Conservation (phyloP, 495 filamentous ascomycete genomes). For the Lasiosphaeris hirsuta region DNA sequence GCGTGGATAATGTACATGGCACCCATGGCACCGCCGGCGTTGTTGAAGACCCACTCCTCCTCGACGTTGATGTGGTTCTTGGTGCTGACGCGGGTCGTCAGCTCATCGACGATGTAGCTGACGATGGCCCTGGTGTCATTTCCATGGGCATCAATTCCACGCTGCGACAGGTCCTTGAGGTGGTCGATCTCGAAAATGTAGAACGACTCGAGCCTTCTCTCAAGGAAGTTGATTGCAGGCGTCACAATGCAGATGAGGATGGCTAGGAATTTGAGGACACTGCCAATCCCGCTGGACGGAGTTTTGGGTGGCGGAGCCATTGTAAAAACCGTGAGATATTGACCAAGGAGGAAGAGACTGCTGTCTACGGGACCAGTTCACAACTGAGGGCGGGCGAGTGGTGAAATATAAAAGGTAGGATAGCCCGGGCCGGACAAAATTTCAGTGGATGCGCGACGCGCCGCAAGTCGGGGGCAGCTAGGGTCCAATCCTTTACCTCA, state of each 20-base stretch:
- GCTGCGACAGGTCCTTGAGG: constrained; percentile 63
- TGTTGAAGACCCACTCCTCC: constrained; percentile 72
- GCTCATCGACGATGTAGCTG: constrained; percentile 58
- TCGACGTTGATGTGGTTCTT: constrained; percentile 53
- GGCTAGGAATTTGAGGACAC: constrained; percentile 54
- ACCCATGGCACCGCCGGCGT: constrained; percentile 82
- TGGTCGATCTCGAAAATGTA: constrained; percentile 71
- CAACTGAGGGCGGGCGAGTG: neutral
- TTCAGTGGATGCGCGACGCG: too few species aligned
- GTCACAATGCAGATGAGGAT: constrained; percentile 58
- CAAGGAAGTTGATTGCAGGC: constrained; percentile 59
- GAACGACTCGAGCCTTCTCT: constrained; percentile 67
- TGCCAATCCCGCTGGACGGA: constrained; percentile 25
- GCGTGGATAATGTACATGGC: constrained; percentile 88
- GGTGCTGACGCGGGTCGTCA: constrained; percentile 39
- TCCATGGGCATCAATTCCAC: constrained; percentile 62
- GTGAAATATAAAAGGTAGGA: neutral
- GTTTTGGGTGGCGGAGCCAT: constrained; percentile 19
- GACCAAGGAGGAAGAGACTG: neutral
- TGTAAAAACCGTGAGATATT: neutral
- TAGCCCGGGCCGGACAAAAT: too few species aligned
- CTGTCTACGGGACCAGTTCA: too few species aligned
- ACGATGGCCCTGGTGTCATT: constrained; percentile 69
- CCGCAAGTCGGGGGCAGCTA: neutral
- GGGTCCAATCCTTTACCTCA: too few species aligned